A percentile compares a stretch with the other conserved stretches of the same genome.
These are phyloP conservation scores for Lycium barbarum DNA, from an alignment of 257 asterid species.

Conservation along the genomic window DNA sequence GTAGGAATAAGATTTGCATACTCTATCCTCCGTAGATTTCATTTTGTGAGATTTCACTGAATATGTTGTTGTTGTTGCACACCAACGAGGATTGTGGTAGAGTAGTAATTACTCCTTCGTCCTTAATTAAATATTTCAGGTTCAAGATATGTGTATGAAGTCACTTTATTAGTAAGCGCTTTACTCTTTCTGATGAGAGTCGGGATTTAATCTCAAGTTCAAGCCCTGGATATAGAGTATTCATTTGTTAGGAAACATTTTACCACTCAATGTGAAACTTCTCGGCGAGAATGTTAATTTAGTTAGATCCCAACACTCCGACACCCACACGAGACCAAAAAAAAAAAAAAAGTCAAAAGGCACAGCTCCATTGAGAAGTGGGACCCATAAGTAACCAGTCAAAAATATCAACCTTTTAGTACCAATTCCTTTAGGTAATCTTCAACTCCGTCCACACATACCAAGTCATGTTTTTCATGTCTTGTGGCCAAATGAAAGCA, in stretches of 20 bases:
- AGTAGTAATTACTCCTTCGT: background rate
- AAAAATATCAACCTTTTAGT: background rate
- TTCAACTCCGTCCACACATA: slow-evolving; percentile 27
- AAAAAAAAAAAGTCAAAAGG: background rate
- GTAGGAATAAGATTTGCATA: no score
- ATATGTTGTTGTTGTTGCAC: no score
- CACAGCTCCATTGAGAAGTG: slow-evolving; percentile 16
- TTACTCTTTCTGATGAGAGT: background rate
- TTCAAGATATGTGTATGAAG: background rate
- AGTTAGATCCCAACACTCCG: background rate
- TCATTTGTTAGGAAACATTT: background rate
- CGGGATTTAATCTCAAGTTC: background rate
- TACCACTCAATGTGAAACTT: no score
- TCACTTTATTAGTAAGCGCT: background rate
- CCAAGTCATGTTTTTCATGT: background rate
- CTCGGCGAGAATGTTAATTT: fast-evolving
- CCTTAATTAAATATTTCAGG: fast-evolving
- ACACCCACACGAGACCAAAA: no score
- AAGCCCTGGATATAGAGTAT: background rate
- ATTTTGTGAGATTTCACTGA: no score
- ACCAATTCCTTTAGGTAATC: background rate
- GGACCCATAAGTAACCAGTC: background rate
- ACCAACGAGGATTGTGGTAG: background rate
- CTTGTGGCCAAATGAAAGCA: background rate
- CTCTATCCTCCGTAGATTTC: no score